These are phyloP conservation scores for Colletotrichum aenigma DNA, from an alignment of 2,329 filamentous ascomycete genomes.

Conservation along the genomic window DNA sequence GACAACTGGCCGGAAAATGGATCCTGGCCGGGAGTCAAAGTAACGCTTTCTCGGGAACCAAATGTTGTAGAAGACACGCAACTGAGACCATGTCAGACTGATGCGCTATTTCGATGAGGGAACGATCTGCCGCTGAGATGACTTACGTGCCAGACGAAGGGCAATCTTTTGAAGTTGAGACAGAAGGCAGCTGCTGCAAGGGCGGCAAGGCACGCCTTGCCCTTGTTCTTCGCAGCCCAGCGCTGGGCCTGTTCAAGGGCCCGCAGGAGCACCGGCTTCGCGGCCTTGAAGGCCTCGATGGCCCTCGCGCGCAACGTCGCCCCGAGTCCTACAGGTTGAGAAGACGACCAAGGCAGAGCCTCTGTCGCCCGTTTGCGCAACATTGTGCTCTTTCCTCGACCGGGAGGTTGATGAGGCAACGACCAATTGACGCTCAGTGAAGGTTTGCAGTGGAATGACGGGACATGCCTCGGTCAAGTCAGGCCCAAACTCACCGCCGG, in stretches of 20 bases:
- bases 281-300: background rate
- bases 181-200: background rate
- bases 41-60: conserved; percentile 29
- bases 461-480: background rate
- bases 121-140: background rate
- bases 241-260: background rate
- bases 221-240: background rate
- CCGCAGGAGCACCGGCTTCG: background rate
- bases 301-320: background rate
- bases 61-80: conserved; percentile 38
- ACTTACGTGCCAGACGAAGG: conserved; percentile 6
- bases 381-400: background rate
- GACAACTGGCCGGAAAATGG: conserved; percentile 55
- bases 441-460: background rate
- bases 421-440: background rate
- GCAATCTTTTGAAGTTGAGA: conserved; percentile 1
- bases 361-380: background rate
- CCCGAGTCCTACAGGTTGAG: background rate
- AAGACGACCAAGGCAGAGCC: background rate
- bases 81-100: conserved; percentile 20
- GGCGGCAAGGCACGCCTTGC: background rate
- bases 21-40: conserved; percentile 24
- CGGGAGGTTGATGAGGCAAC: background rate
- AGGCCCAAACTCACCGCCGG: background rate
- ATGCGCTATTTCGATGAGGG: no score